Evolutionary conservation across 805 yeast species (phyloP), one percentile per base, ranked within the genome.

Genomic region (Candida vaughaniae): DNA sequence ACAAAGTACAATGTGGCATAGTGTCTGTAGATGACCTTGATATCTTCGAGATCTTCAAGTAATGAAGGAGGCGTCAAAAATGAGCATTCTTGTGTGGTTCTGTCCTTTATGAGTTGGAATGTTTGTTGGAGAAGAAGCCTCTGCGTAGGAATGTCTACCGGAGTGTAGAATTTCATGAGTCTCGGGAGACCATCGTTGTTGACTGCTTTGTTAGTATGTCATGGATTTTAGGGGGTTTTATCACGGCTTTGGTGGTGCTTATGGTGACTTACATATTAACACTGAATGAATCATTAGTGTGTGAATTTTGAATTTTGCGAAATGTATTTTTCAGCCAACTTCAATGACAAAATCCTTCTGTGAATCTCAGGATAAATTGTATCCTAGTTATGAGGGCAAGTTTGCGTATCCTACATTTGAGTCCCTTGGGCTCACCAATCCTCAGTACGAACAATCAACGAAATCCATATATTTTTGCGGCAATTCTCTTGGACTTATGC

Each of bases 1-100:
- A 95, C 96, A 66, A 93, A 93, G 60, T 86, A 91, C n/a, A 93
- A 67, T 1, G 98, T 90, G 9, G 98, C 98, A 53, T 90, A 93
- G 54, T 88, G 95, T 43, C 96, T 73, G 62, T 91, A 93, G 22
- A 93, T 91, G 33, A 93, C 95, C 45, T 87, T 82, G 47, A 91
- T 84, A 45, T 80, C 87, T 8, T 82, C 87, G 38, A 77, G 58
- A 39, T 80, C 80, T 51, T 78, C 77, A 23, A 88, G 62, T 35
- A 85, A 66, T 6, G 95, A 85, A 0, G 98, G 98, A 1, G 95
- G 89, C 0, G 95, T 85, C 15, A 91, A 66, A 55, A 91, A 90
- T 16, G 95, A 86, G 44, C 97, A 89, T 52, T 90, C 95, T 25
- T 77, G 69, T 12, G 84, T 74, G 15, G 82, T 75, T 38, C 98